Evolutionary conservation across 768 basidiomycete genomes (phyloP), one percentile per base, ranked within the genome.

Genomic region (Albatrellus ellisii): DNA sequence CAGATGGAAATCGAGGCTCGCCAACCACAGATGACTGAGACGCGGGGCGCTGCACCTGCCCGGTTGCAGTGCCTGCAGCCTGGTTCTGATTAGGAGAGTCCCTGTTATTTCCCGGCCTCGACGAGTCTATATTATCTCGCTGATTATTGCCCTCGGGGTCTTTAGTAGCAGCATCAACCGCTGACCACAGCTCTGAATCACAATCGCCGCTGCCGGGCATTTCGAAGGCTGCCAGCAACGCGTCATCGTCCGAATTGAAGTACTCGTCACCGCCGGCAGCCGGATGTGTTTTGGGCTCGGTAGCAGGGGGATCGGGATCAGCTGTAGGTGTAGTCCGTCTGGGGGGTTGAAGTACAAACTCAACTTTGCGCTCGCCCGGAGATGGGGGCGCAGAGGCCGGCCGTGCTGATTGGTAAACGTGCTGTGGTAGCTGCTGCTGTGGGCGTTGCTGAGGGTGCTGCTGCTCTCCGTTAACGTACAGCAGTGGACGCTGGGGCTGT

Each of bases 211-310:
- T 63, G 36, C 69, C 68, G 21, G 63, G 66, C 18, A 63, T 61
- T 44, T 73, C 64, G 27, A 77, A 63, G 8, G 65, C 57, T 15
- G 79, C 78, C 26, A 78, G 61, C 50, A 82, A 70, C 2, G 67
- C 75, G 41, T 76, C 80, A 41, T 84, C 82, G 29, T 86, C 78
- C 1, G 78, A 79, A 20, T 64, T 62, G 48, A 75, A 69, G 9
- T 64, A 62, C 47, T 70, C 77, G 0, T 66, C 48, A 14, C 63
- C 63, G 1, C 59, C 68, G n/a, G n/a, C n/a, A n/a, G n/a, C n/a
- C 8, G 45, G 22, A 9, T 44, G 47, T 10, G 40, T 41, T 29
- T 49, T 38, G 2, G 15, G 33, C 8, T 20, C 18, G 8, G 22
- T 24, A 22, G 39, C 17, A 2, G 36, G 28, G 10, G 32, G 4